Evolutionary conservation across 73 alveolate species (phyloP).

Genomic region (Tetrahymena thermophila): DNA sequence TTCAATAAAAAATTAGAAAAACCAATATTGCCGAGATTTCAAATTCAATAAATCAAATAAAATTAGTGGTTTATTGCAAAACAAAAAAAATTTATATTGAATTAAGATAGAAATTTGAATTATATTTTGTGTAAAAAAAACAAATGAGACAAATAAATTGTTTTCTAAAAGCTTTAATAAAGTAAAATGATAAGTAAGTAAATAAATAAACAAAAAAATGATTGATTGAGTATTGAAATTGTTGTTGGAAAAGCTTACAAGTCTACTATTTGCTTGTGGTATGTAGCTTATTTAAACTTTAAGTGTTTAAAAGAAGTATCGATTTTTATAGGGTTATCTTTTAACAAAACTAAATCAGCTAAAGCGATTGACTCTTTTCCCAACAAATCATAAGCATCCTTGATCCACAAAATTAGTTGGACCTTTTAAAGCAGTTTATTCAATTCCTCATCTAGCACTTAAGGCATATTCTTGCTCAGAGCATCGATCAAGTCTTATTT

Average conservation of each 20-base stretch:
- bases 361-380: neutral
- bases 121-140: too few relatives aligned
- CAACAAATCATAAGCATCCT: neutral
- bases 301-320: neutral
- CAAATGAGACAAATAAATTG: neutral
- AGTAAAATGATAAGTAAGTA: too few relatives aligned
- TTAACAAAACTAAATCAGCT: neutral
- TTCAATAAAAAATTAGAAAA: neutral
- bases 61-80: too few relatives aligned
- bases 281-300: neutral
- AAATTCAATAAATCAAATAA: neutral
- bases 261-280: neutral
- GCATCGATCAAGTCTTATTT: neutral
- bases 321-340: neutral
- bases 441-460: neutral
- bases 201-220: neutral
- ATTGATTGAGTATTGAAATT: neutral
- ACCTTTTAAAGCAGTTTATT: neutral
- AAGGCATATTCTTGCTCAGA: neutral
- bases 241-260: neutral
- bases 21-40: neutral
- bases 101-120: too few relatives aligned
- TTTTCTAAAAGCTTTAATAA: too few relatives aligned
- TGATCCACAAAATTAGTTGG: neutral
- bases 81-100: too few relatives aligned